Evolutionary conservation across 805 yeast genomes (phyloP), one percentile per base, ranked within the genome.

Genomic region (Kodamaea fukazawae): DNA sequence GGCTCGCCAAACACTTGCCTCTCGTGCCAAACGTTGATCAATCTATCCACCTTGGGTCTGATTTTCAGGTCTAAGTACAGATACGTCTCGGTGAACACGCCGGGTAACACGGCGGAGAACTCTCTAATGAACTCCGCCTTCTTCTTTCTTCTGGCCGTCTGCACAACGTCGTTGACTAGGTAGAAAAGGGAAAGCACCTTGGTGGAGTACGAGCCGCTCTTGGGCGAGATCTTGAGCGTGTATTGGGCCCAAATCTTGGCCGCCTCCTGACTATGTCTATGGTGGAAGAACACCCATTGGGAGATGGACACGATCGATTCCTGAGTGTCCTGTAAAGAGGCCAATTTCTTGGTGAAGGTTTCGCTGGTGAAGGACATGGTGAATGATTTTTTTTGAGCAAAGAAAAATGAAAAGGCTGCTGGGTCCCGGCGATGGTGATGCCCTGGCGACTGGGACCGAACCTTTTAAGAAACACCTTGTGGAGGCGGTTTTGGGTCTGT

Each of bases 141-240:
- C 43, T 75, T 70, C 50, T 79, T 78, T 25, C 82, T 79, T 43
- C 81, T 71, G 3, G 89, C 78, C 55, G 84, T 84, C 59, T 87
- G 96, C 1, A 86, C 83, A 15, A 87, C 81, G 48, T 87, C 96
- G 57, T 87, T 87, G 37, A 84, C 82, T 10, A 87, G 65, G 53
- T 87, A 87, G 16, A 87, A 68, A 41, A 83, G 60, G 2, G 83
- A 71, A 37, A 83, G 67, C 43, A 71, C 74, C 50, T 74, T 70
- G n/a, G 47, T 38, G 4, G 58, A 51, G 14, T 42, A 32, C 25
- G 42, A 34, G 4, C 45, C 8, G 15, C 44, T n/a, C 8, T 32
- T 35, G 15, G 31, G 9, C 28, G 42, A 41, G 43, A 45, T 11
- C 5, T 50, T 47, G 23, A 48, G 38, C 1, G 75, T 48, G 38